These are phyloP conservation scores for Quercus lobata DNA, from an alignment of 331 rosid genomes.

Conservation along the genomic window DNA sequence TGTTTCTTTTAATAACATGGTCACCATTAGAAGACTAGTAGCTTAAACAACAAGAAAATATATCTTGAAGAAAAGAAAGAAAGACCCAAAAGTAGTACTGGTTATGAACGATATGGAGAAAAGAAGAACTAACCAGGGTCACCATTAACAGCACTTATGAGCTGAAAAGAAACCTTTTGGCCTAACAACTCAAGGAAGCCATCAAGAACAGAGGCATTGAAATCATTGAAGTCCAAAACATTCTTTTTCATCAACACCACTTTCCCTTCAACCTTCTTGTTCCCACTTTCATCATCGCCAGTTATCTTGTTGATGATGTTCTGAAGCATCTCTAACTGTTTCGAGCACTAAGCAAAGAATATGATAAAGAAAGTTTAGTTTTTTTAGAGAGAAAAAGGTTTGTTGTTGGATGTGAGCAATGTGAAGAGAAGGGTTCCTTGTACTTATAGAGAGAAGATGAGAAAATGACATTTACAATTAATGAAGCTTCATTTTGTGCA, in stretches of 20 bases:
- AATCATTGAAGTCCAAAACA: slow-evolving; percentile 34
- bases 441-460: too few species aligned
- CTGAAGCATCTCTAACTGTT: background rate
- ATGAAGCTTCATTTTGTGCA: too few species aligned
- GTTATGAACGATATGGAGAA: background rate
- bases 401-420: too few species aligned
- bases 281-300: too few species aligned
- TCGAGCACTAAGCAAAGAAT: too few species aligned
- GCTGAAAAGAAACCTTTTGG: slow-evolving; percentile 22
- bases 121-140: slow-evolving; percentile 9
- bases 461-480: too few species aligned
- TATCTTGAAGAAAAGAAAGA: background rate
- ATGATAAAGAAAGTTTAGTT: too few species aligned
- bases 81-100: background rate
- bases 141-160: slow-evolving; percentile 25
- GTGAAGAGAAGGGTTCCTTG: too few species aligned
- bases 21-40: too few species aligned
- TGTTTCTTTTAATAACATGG: too few species aligned
- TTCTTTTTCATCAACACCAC: slow-evolving; percentile 33
- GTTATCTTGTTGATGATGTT: background rate
- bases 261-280: slow-evolving; percentile 16
- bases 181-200: slow-evolving; percentile 19
- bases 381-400: too few species aligned
- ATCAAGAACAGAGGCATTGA: background rate
- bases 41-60: background rate